These are phyloP conservation scores for Yamadazyma membranifaciens DNA, from an alignment of 1,139 yeast genomes.

Conservation along the genomic window DNA sequence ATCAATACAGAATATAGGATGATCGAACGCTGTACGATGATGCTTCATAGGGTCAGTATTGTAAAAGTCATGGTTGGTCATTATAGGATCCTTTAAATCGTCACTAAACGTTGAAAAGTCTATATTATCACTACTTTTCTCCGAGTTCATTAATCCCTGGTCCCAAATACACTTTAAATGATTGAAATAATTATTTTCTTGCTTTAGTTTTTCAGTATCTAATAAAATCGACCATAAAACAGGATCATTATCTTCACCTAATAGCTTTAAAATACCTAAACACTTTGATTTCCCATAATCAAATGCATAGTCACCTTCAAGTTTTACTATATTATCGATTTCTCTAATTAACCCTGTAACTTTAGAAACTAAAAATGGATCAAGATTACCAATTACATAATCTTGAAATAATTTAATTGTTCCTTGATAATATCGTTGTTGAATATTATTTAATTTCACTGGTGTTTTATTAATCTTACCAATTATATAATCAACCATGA, in stretches of 20 bases:
- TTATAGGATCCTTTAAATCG: neutral
- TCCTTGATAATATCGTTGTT: constrained; percentile 30
- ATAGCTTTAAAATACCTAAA: constrained; percentile 39
- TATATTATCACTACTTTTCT: neutral
- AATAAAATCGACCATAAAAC: constrained; percentile 41
- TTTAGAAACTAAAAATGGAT: constrained; percentile 34
- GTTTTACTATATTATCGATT: constrained; percentile 19
- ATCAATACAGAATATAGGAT: constrained; percentile 83
- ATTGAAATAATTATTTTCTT: constrained; percentile 1
- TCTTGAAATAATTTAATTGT: constrained; percentile 45
- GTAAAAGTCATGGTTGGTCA: constrained; percentile 23
- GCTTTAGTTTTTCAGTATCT: constrained; percentile 24
- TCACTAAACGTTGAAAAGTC: neutral
- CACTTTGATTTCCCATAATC: constrained; percentile 50
- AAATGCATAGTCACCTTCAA: constrained; percentile 29
- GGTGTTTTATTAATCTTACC: constrained; percentile 15
- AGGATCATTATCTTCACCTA: constrained; percentile 37
- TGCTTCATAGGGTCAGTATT: constrained; percentile 32
- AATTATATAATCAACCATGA: constrained; percentile 3
- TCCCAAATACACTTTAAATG: constrained; percentile 3
- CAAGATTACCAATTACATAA: constrained; percentile 49
- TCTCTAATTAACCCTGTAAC: constrained; percentile 36
- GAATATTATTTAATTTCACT: constrained; percentile 15
- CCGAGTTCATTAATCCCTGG: neutral
- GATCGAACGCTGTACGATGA: constrained; percentile 35